Evolutionary conservation across 1,284 basidiomycete genomes (phyloP).

Genomic region (Apiotrichum laibachii): DNA sequence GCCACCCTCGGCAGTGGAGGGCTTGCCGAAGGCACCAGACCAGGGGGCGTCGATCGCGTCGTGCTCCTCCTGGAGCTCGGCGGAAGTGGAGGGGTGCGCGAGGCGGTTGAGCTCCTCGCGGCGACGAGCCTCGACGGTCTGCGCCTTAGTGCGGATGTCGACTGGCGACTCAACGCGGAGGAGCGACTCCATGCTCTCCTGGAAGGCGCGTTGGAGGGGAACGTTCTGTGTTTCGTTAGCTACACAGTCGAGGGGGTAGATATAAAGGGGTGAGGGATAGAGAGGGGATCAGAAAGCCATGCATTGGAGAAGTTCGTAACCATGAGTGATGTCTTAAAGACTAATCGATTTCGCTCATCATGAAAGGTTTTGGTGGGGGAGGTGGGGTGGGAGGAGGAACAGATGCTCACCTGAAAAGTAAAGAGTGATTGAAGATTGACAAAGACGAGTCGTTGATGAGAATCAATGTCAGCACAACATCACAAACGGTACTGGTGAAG

Average conservation of each 20-base stretch:
- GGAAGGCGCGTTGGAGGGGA: slow-evolving; percentile 46
- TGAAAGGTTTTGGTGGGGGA: slow-evolving; percentile 18
- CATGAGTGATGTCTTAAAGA: slow-evolving; percentile 52
- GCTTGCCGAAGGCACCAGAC: slow-evolving; percentile 37
- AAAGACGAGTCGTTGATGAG: neutral
- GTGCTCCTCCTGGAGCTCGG: slow-evolving; percentile 45
- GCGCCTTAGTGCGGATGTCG: slow-evolving; percentile 21
- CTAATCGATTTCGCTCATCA: slow-evolving; percentile 52
- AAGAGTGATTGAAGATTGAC: neutral
- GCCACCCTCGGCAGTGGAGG: slow-evolving; percentile 15
- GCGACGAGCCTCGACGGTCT: slow-evolving; percentile 7
- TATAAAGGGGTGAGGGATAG: slow-evolving; percentile 5
- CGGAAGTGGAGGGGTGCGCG: slow-evolving; percentile 31
- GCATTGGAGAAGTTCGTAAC: slow-evolving; percentile 47
- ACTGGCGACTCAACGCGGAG: slow-evolving; percentile 28
- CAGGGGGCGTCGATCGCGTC: slow-evolving; percentile 29
- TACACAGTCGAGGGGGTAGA: neutral
- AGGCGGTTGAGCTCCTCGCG: slow-evolving; percentile 23
- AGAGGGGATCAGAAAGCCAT: slow-evolving; percentile 48
- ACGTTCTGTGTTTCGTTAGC: slow-evolving; percentile 31
- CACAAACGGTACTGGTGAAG: slow-evolving; percentile 3
- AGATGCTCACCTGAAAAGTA: slow-evolving; percentile 40
- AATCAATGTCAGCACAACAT: slow-evolving; percentile 24
- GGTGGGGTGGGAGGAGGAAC: slow-evolving; percentile 5
- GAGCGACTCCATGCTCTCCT: slow-evolving; percentile 44